Conservation (phyloP, 2,329 filamentous ascomycete species). For the Elsinoe fawcettii region DNA sequence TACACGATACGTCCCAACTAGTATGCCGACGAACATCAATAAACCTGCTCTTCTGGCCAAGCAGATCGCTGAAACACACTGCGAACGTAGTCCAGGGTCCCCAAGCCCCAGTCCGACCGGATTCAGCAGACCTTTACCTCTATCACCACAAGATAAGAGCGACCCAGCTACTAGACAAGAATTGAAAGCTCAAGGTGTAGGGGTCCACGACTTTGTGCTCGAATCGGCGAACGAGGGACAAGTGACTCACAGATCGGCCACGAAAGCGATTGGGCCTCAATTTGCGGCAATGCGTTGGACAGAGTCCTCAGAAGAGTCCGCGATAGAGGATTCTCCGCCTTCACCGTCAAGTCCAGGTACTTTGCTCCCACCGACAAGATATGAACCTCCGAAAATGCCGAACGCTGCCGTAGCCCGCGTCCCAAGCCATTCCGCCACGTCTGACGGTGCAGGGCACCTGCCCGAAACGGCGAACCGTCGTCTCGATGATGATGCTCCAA, state of each 20-base stretch:
- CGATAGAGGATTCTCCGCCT: background rate
- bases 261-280: background rate
- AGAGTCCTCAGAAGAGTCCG: background rate
- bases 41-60: background rate
- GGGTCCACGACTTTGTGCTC: background rate
- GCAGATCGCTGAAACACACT: background rate
- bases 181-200: background rate
- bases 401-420: background rate
- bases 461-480: too few relatives aligned
- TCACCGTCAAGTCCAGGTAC: background rate
- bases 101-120: too few relatives aligned
- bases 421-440: too few relatives aligned
- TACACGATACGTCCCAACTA: background rate
- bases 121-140: too few relatives aligned
- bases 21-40: background rate
- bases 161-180: background rate
- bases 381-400: background rate
- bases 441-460: too few relatives aligned
- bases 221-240: background rate
- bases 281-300: background rate
- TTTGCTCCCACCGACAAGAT: background rate
- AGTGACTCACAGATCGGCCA: too few relatives aligned
- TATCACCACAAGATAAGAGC: too few relatives aligned
- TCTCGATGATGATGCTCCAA: too few relatives aligned
- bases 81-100: background rate